Evolutionary conservation across 2,329 filamentous ascomycete species (phyloP).

Genomic region (Colletotrichum agaves): DNA sequence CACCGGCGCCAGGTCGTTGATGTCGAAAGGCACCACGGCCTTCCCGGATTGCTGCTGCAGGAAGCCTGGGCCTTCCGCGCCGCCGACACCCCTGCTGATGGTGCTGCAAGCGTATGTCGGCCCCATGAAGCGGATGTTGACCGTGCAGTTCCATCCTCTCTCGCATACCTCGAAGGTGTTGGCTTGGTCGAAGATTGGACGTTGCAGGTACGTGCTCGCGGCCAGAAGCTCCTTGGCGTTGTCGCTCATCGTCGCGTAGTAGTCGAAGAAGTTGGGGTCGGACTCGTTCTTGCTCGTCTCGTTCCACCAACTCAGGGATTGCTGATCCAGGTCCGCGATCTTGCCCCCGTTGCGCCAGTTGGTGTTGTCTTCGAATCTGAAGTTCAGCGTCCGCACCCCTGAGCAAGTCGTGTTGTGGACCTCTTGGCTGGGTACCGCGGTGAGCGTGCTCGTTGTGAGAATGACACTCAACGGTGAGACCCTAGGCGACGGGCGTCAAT

Average conservation of each 20-base stretch:
- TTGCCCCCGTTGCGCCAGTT: constrained; percentile 46
- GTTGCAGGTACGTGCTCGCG: constrained; percentile 41
- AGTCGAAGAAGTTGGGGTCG: constrained; percentile 46
- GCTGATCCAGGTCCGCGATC: constrained; percentile 42
- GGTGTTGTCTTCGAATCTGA: constrained; percentile 46
- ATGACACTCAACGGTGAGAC: constrained; percentile 49
- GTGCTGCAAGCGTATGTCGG: constrained; percentile 49
- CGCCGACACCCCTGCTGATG: constrained; percentile 31
- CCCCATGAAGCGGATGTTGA: constrained; percentile 45
- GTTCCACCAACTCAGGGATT: constrained; percentile 47
- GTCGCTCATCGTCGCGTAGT: constrained; percentile 42
- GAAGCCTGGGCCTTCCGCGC: background rate
- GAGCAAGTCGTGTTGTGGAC: constrained; percentile 41
- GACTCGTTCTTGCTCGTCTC: constrained; percentile 40
- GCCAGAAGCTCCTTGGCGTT: constrained; percentile 42
- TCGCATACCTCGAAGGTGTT: constrained; percentile 47
- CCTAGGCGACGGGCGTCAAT: background rate
- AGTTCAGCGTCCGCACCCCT: constrained; percentile 47
- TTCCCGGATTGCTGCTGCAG: constrained; percentile 34
- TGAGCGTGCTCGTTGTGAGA: constrained; percentile 50
- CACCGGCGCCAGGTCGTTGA: constrained; percentile 42
- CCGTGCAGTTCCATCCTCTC: constrained; percentile 49
- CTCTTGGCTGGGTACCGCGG: constrained; percentile 40
- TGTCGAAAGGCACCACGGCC: constrained; percentile 42
- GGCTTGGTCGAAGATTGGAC: constrained; percentile 41